phyloP scores from a whole-genome alignment of 805 yeast species.

The Candida verbasci region DNA sequence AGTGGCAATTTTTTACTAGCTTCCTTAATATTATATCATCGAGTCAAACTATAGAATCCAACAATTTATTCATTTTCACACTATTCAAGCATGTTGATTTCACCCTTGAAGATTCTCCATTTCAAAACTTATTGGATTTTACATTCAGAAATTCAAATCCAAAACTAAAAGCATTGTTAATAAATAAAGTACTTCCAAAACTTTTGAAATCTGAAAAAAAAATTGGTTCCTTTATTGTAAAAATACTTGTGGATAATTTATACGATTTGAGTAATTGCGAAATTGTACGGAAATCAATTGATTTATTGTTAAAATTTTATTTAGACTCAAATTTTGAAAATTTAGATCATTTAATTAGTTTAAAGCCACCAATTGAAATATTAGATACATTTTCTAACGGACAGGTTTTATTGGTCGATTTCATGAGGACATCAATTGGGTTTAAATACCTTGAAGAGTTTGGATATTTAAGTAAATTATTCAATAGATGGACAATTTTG shows the following conservation, averaged over 20 bases:
- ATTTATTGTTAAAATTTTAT: slow-evolving; percentile 18
- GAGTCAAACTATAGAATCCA: slow-evolving; percentile 22
- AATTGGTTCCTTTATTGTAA: slow-evolving; percentile 47
- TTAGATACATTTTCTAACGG: slow-evolving; percentile 26
- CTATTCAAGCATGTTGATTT: slow-evolving; percentile 63
- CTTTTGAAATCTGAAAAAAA: slow-evolving; percentile 33
- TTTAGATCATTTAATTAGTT: slow-evolving; percentile 46
- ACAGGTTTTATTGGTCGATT: slow-evolving; percentile 49
- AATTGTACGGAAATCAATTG: slow-evolving; percentile 17
- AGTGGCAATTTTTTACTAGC: slow-evolving; percentile 83
- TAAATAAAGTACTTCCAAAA: slow-evolving; percentile 45
- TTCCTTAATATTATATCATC: slow-evolving; percentile 64
- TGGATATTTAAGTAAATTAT: slow-evolving; percentile 62
- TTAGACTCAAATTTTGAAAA: slow-evolving; percentile 28
- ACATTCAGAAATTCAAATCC: slow-evolving; percentile 54
- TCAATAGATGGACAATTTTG: slow-evolving; percentile 65
- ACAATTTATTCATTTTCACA: slow-evolving; percentile 51
- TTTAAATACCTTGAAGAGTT: slow-evolving; percentile 58
- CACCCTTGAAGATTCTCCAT: slow-evolving; percentile 47
- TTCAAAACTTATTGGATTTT: slow-evolving; percentile 62
- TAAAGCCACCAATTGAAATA: slow-evolving; percentile 51
- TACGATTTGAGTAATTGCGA: slow-evolving; percentile 51
- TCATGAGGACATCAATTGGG: slow-evolving; percentile 66
- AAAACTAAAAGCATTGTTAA: slow-evolving; percentile 52
- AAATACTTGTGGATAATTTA: slow-evolving; percentile 58